Conservation (phyloP, 179 eudicot species). For the Amaranthus tricolor region DNA sequence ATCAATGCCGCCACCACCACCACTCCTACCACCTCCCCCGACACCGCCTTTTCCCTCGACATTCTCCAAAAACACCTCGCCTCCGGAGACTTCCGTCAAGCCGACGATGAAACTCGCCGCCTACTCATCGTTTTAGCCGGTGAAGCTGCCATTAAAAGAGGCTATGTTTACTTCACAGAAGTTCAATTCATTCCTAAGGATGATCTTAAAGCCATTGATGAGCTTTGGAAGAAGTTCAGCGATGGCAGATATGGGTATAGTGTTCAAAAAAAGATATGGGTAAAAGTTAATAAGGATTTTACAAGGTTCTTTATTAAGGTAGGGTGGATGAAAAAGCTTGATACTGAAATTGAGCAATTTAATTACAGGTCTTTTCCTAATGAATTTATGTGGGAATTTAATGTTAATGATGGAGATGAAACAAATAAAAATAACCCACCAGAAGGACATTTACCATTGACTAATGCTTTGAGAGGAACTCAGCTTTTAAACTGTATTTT, state of each 20-base stretch:
- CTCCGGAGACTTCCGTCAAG: conserved; percentile 56
- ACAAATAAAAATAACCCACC: conserved; percentile 35
- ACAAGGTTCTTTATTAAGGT: conserved; percentile 63
- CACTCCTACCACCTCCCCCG: conserved; percentile 20
- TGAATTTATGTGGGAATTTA: conserved; percentile 77
- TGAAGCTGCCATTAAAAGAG: conserved; percentile 62
- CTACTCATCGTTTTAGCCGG: conserved; percentile 82
- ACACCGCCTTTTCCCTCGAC: conserved; percentile 47
- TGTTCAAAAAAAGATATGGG: conserved; percentile 68
- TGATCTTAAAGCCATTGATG: conserved; percentile 57
- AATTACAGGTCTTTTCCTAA: conserved; percentile 75
- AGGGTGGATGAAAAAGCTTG: conserved; percentile 96
- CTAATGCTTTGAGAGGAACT: conserved; percentile 90
- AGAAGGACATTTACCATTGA: conserved; percentile 81
- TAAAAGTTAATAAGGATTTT: conserved; percentile 52
- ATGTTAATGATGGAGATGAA: conserved; percentile 9
- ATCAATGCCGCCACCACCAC: conserved; percentile 26
- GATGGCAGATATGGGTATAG: conserved; percentile 62
- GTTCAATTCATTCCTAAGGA: conserved; percentile 57
- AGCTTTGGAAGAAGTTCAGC: conserved; percentile 60
- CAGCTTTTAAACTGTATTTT: conserved; percentile 62
- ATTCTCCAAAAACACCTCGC: conserved; percentile 48
- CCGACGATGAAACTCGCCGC: conserved; percentile 92
- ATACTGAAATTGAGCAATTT: conserved; percentile 70
- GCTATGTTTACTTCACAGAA: conserved; percentile 93